These are phyloP conservation scores for Nicotiana rustica DNA, from an alignment of 305 asterid genomes.

Conservation along the genomic window DNA sequence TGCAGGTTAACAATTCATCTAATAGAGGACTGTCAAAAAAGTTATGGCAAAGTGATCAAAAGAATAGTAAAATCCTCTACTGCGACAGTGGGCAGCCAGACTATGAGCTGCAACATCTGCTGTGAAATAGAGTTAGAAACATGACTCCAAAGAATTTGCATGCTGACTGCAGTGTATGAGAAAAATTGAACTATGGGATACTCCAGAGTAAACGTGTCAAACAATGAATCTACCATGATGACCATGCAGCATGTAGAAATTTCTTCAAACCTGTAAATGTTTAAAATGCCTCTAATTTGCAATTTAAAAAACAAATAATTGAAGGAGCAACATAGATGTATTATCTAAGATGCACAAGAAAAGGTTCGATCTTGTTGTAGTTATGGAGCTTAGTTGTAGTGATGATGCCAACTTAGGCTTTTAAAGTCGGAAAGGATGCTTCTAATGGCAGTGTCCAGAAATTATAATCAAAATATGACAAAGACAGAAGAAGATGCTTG, in stretches of 20 bases:
- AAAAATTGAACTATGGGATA: constrained; percentile 4
- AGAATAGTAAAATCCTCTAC: constrained; percentile 10
- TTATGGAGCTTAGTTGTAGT: not conserved
- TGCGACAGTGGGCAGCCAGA: constrained; percentile 8
- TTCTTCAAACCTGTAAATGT: not conserved
- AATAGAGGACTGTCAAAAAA: not conserved
- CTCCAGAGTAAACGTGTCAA: not conserved
- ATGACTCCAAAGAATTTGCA: not conserved
- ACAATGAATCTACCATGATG: too few relatives aligned
- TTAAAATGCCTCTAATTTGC: not conserved
- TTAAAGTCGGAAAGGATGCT: constrained; percentile 24
- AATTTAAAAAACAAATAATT: not conserved
- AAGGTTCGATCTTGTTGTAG: not conserved
- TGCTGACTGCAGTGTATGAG: constrained; percentile 14
- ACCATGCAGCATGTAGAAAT: too few relatives aligned
- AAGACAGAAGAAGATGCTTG: constrained; percentile 8
- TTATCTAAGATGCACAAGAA: constrained; percentile 16
- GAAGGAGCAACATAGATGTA: constrained; percentile 15
- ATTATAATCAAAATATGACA: not conserved
- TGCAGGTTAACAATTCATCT: constrained; percentile 19
- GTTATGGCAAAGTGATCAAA: not conserved
- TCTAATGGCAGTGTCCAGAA: not conserved
- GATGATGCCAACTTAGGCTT: not conserved
- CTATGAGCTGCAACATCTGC: constrained; percentile 13
- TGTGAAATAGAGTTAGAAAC: not conserved